phyloP scores from a whole-genome alignment of 2,329 filamentous ascomycete genomes.

The Colletotrichum phormii region DNA sequence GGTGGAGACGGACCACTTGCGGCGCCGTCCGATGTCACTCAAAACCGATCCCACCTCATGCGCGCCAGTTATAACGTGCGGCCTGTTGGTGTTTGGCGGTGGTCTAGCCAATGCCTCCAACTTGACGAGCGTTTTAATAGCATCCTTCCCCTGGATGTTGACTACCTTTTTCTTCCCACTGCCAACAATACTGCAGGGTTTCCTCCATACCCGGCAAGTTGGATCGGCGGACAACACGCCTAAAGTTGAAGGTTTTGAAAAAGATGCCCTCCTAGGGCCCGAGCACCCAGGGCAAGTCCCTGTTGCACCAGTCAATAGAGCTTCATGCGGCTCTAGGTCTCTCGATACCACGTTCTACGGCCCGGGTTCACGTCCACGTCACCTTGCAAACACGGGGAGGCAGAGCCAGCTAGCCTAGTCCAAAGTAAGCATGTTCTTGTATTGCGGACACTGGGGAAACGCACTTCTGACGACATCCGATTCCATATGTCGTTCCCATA shows the following conservation, averaged over 20 bases:
- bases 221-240: not conserved
- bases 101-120: not conserved
- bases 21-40: conserved; percentile 22
- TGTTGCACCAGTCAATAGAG: not conserved
- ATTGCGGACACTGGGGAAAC: not conserved
- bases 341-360: conserved; percentile 14
- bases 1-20: conserved; percentile 29
- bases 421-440: conserved; percentile 1
- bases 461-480: conserved; percentile 7
- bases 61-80: not conserved
- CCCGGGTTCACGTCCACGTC: conserved; percentile 24
- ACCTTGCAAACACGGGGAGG: not conserved
- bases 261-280: too few relatives aligned
- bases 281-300: conserved; percentile 7
- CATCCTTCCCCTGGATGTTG: not conserved
- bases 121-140: not conserved
- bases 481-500: conserved; percentile 1
- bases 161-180: not conserved
- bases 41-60: conserved; percentile 17
- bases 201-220: not conserved
- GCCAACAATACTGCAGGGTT: not conserved
- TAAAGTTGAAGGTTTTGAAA: not conserved
- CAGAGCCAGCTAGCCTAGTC: not conserved
- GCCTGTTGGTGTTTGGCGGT: not conserved
- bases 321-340: conserved; percentile 14